A percentile compares a stretch with the other conserved stretches of the same genome.
These are phyloP conservation scores for Hyphopichia wangnamkhiaoensis DNA, from an alignment of 1,139 yeast genomes.

Conservation along the genomic window DNA sequence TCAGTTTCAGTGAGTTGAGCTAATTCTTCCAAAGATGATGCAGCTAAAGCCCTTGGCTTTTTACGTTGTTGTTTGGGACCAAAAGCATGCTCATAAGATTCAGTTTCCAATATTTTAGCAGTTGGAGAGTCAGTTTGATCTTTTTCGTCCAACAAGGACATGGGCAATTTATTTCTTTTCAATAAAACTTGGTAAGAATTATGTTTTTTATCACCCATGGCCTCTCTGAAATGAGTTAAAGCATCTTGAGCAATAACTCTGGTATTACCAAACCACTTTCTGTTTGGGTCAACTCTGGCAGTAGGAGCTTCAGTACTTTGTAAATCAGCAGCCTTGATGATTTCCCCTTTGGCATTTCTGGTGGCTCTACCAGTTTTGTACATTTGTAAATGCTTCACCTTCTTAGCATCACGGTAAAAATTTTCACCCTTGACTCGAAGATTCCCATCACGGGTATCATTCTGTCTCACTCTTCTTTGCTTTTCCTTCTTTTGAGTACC, in stretches of 20 bases:
- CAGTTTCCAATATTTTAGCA: conserved; percentile 84
- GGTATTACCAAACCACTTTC: conserved; percentile 97
- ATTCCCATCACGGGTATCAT: conserved; percentile 83
- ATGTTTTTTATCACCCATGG: conserved; percentile 82
- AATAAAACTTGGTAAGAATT: conserved; percentile 88
- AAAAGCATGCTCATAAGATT: conserved; percentile 76
- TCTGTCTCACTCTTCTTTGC: conserved; percentile 79
- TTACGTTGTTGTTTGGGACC: conserved; percentile 96
- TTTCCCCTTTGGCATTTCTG: conserved; percentile 84
- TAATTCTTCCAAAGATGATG: conserved; percentile 77
- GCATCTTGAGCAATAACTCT: conserved; percentile 98
- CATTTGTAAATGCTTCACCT: conserved; percentile 88
- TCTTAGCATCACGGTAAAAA: conserved; percentile 92
- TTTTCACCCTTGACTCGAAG: conserved; percentile 95
- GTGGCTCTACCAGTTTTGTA: conserved; percentile 88
- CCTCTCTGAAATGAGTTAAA: conserved; percentile 88
- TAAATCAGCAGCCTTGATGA: conserved; percentile 81
- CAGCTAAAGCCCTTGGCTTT: conserved; percentile 75
- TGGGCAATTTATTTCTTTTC: conserved; percentile 89
- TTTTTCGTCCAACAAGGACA: conserved; percentile 90
- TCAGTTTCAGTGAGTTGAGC: conserved; percentile 64
- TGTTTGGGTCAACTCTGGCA: conserved; percentile 94
- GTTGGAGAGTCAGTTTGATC: conserved; percentile 73
- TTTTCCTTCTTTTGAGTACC: conserved; percentile 94
- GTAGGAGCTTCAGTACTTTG: conserved; percentile 87